phyloP scores from a whole-genome alignment of 2,329 filamentous ascomycete species.

The Diplodia seriata region DNA sequence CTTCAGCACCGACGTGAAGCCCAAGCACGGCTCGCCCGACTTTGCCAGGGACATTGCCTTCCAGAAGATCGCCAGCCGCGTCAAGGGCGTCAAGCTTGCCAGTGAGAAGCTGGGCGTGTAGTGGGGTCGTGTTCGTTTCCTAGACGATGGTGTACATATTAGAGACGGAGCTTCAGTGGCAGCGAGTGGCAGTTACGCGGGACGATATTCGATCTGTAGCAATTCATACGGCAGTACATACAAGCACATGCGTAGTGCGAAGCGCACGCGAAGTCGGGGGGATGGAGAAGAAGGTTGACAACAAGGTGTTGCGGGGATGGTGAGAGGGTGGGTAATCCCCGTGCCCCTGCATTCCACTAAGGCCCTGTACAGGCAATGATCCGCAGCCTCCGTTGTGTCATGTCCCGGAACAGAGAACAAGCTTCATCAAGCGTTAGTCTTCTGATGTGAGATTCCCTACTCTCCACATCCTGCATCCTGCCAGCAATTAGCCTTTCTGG shows the following conservation, averaged over 20 bases:
- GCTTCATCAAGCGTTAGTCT: no score
- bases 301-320: no score
- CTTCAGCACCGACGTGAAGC: conserved; percentile 43
- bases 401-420: no score
- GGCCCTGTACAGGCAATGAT: no score
- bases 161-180: conserved; percentile 19
- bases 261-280: no score
- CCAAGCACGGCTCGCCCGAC: conserved; percentile 42
- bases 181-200: not conserved
- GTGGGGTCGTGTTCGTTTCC: not conserved
- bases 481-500: no score
- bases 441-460: not conserved
- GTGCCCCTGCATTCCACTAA: no score
- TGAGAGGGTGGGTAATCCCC: no score
- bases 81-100: conserved; percentile 41
- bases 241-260: no score
- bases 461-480: not conserved
- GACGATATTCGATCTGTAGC: not conserved
- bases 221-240: not conserved
- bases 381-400: no score
- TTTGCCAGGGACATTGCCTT: conserved; percentile 43
- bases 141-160: not conserved
- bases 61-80: conserved; percentile 40
- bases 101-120: conserved; percentile 40
- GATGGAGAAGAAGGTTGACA: no score